phyloP scores from a whole-genome alignment of 768 basidiomycete species.

The Suillus occidentalis region DNA sequence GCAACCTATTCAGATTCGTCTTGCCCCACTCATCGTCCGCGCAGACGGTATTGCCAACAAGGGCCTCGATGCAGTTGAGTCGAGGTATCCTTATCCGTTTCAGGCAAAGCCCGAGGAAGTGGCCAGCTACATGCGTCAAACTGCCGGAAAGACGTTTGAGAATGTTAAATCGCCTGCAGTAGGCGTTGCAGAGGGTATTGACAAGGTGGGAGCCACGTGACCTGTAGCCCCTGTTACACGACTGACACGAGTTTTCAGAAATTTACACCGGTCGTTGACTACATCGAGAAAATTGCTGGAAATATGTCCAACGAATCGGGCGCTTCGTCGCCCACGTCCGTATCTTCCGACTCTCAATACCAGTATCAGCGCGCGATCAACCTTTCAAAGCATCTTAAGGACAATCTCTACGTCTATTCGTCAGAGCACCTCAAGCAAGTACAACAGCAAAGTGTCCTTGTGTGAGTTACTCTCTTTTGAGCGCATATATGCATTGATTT shows the following conservation, averaged over 20 bases:
- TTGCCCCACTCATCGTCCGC: conserved; percentile 64
- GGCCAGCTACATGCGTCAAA: conserved; percentile 54
- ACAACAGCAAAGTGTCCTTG: conserved; percentile 61
- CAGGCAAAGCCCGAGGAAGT: conserved; percentile 73
- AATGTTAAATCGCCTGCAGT: conserved; percentile 65
- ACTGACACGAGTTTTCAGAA: conserved; percentile 37
- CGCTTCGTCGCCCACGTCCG: conserved; percentile 45
- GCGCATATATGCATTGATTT: conserved; percentile 11
- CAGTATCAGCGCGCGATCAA: conserved; percentile 76
- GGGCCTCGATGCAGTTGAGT: conserved; percentile 71
- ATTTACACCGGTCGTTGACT: conserved; percentile 75
- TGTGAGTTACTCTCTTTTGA: conserved; percentile 44
- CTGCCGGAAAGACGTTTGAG: conserved; percentile 64
- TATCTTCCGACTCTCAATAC: conserved; percentile 57
- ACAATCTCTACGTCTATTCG: conserved; percentile 64
- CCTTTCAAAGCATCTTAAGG: conserved; percentile 63
- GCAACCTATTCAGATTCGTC: conserved; percentile 61
- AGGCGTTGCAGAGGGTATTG: conserved; percentile 64
- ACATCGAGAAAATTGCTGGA: conserved; percentile 56
- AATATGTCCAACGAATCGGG: conserved; percentile 49
- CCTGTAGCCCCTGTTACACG: conserved; percentile 12
- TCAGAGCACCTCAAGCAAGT: conserved; percentile 71
- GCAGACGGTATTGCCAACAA: conserved; percentile 72
- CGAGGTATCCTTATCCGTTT: conserved; percentile 76
- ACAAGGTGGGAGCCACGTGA: conserved; percentile 54